Percentiles rank a stretch among this genome's conserved stretches.
phyloP scores from a whole-genome alignment of 78 protist species.

The Cavenderia fasciculata region DNA sequence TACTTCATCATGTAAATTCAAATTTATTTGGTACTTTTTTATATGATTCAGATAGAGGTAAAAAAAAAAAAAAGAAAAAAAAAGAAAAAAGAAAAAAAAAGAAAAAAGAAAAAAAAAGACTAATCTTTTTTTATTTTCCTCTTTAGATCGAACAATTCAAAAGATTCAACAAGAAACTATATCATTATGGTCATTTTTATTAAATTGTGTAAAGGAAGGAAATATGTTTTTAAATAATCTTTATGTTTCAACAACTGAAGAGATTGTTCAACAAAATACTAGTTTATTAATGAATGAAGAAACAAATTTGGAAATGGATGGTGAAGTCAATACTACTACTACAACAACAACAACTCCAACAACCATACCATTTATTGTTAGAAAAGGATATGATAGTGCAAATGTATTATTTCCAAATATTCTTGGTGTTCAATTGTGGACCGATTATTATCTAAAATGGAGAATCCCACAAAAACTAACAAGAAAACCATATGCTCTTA shows the following conservation, averaged over 20 bases:
- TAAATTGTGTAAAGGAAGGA: constrained; percentile 6
- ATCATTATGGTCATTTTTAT: constrained; percentile 36
- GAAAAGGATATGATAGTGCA: constrained; percentile 37
- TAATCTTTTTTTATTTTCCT: background rate
- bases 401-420: constrained; percentile 59
- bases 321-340: background rate
- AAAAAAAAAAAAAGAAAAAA: too few species aligned
- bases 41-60: too few species aligned
- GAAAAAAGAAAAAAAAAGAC: too few species aligned
- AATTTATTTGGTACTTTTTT: constrained; percentile 68
- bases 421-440: constrained; percentile 67
- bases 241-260: constrained; percentile 13
- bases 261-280: background rate
- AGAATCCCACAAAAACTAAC: constrained; percentile 16
- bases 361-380: constrained; percentile 2
- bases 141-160: background rate
- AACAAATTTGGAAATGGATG: background rate
- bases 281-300: too few species aligned
- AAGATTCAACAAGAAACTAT: constrained; percentile 23
- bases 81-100: too few species aligned
- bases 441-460: constrained; percentile 67
- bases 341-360: too few species aligned
- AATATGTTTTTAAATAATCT: constrained; percentile 10
- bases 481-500: constrained; percentile 34
- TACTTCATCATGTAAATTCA: constrained; percentile 55